A percentile compares a stretch with the other conserved stretches of the same genome.
phyloP scores from a whole-genome alignment of 2,329 filamentous ascomycete genomes.

The Didymosphaeria variabile region DNA sequence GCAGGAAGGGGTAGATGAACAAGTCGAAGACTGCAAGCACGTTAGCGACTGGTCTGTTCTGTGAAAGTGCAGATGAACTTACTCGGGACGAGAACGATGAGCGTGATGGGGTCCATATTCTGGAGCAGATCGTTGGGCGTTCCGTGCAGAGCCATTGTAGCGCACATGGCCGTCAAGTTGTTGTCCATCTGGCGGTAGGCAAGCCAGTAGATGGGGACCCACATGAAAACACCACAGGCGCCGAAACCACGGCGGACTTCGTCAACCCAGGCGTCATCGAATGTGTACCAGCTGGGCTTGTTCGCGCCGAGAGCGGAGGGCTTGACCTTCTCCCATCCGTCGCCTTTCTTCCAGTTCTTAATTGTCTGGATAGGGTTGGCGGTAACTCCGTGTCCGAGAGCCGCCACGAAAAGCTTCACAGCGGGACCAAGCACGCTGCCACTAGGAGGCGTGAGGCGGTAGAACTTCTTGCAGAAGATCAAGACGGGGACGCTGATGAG shows the following conservation, averaged over 20 bases:
- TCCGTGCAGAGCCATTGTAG: constrained; percentile 57
- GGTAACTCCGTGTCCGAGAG: constrained; percentile 30
- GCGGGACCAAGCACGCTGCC: constrained; percentile 75
- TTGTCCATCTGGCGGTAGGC: constrained; percentile 58
- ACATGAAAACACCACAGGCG: constrained; percentile 59
- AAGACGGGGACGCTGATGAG: constrained; percentile 65
- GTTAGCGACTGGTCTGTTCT: constrained; percentile 27
- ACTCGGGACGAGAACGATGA: constrained; percentile 57
- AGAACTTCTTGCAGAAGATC: constrained; percentile 40
- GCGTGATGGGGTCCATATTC: constrained; percentile 57
- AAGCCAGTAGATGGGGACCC: constrained; percentile 29
- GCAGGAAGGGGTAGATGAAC: constrained; percentile 71
- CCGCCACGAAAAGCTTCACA: constrained; percentile 64
- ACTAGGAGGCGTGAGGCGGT: constrained; percentile 62
- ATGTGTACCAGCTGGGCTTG: constrained; percentile 76
- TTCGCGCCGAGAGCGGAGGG: constrained; percentile 63
- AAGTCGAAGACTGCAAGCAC: constrained; percentile 57
- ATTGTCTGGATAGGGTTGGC: constrained; percentile 1
- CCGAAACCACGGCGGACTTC: constrained; percentile 26
- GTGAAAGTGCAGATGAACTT: constrained; percentile 52
- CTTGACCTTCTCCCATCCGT: constrained; percentile 67
- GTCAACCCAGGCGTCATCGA: constrained; percentile 81
- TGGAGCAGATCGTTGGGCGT: constrained; percentile 61
- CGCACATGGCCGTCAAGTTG: constrained; percentile 60
- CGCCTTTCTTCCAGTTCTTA: constrained; percentile 8